A percentile compares a stretch with the other conserved stretches of the same genome.
Evolutionary conservation across 768 basidiomycete species (phyloP).

Genomic region (Porpolomopsis calyptriformis): DNA sequence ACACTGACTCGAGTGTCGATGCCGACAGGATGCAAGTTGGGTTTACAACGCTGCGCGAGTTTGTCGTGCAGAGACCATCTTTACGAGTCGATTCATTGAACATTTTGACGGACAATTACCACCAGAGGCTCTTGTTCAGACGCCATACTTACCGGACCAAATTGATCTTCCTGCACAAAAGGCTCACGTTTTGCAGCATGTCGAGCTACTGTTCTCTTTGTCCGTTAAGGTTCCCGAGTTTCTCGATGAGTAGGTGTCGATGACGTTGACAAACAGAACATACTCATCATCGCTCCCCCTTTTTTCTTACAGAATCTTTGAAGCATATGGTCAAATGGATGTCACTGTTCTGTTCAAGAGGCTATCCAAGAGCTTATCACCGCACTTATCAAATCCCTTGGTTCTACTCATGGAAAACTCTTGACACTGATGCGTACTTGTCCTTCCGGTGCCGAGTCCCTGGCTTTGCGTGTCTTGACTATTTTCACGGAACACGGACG

Average conservation of each 20-base stretch:
- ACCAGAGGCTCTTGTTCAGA: constrained; percentile 61
- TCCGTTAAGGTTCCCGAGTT: constrained; percentile 86
- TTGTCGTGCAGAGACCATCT: constrained; percentile 78
- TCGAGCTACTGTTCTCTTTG: constrained; percentile 87
- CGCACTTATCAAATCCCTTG: constrained; percentile 80
- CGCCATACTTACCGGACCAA: constrained; percentile 66
- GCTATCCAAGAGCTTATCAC: constrained; percentile 80
- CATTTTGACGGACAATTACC: constrained; percentile 65
- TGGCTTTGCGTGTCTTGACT: constrained; percentile 79
- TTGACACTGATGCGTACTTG: constrained; percentile 83
- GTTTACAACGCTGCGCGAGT: constrained; percentile 86
- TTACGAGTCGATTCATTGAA: constrained; percentile 71
- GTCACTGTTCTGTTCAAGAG: constrained; percentile 70
- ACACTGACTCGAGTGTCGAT: too few relatives aligned
- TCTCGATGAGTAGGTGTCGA: constrained; percentile 69
- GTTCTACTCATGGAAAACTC: constrained; percentile 76
- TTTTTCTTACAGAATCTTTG: constrained; percentile 60
- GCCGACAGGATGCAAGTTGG: constrained; percentile 85
- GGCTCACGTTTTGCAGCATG: constrained; percentile 80
- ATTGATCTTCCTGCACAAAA: constrained; percentile 69
- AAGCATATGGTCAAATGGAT: constrained; percentile 77
- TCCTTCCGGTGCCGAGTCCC: constrained; percentile 76
- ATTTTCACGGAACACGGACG: constrained; percentile 86
- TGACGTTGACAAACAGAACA: constrained; percentile 4
- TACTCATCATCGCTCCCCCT: constrained; percentile 7